Evolutionary conservation across 2,329 filamentous ascomycete species (phyloP), one percentile per base, ranked within the genome.

Genomic region (Pyricularia sp.): DNA sequence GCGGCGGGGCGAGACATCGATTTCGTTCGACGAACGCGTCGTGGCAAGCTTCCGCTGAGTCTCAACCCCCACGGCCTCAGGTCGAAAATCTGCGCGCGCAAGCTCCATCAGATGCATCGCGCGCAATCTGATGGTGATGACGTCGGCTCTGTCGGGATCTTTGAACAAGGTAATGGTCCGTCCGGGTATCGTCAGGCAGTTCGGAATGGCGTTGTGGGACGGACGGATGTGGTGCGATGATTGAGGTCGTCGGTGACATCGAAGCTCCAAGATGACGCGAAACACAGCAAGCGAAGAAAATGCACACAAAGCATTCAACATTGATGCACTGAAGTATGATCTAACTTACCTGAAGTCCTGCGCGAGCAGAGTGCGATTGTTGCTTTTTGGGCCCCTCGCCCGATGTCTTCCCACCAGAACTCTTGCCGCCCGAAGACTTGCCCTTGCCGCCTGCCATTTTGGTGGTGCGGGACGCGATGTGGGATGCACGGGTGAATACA

Each of bases 351-450:
- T 97, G 93, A 71, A 97, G 85, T 75, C 93, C 93, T 76, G 93
- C 93, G 78, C 94, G 93, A 74, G 91, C 91, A 72, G 92, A 96
- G 82, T 96, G 93, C 81, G 94, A 96, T 81, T 96, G 90, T 75
- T 90, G 88, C 82, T 96, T 96, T 81, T 90, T 90, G 75, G 87
- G 80, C 65, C 83, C 84, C 70, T 87, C 88, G 72, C 83, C 79
- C 67, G 80, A 80, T 62, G 81, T 83, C 83, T 94, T 94, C 72
- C 90, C 90, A 72, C 90, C 90, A 66, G 89, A 83, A 76, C 80
- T 93, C 87, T 96, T 96, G 75, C 93, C 93, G 73, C 93, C 92
- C 71, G 88, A 85, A 69, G 88, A 91, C 83, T 92, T 96, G 84
- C 93, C 93, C 84, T 97, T 97, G 81, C 92, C 92, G 75, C 93